Conservation (phyloP, 305 asterid species). For the Fraxinus greggii region DNA sequence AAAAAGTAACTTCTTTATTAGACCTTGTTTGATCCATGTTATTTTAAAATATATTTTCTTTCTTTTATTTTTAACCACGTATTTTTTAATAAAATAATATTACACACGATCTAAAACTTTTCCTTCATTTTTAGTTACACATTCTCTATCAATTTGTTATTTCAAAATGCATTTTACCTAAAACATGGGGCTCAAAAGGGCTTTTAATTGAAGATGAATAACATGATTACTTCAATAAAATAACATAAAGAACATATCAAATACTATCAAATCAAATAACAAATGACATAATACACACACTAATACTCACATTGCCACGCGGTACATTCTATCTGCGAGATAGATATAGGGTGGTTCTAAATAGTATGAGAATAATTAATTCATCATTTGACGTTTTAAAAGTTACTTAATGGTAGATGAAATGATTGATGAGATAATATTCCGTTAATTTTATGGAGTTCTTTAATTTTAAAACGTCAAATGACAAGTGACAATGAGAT, state of each 20-base stretch:
- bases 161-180: too few relatives aligned
- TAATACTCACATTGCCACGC: slow-evolving; percentile 10
- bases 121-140: too few relatives aligned
- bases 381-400: too few relatives aligned
- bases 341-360: slow-evolving; percentile 27
- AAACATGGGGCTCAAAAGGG: too few relatives aligned
- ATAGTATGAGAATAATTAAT: slow-evolving; percentile 29
- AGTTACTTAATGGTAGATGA: not conserved
- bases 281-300: not conserved
- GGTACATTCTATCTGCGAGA: slow-evolving; percentile 33
- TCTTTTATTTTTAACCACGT: too few relatives aligned
- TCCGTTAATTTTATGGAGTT: not conserved
- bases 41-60: too few relatives aligned
- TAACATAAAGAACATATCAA: not conserved
- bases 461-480: not conserved
- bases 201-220: not conserved
- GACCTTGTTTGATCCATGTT: too few relatives aligned
- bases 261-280: not conserved
- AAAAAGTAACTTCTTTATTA: not conserved
- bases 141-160: too few relatives aligned
- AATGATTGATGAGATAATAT: too few relatives aligned
- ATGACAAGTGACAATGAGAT: not conserved
- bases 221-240: not conserved
- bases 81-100: too few relatives aligned
- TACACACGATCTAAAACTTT: too few relatives aligned